phyloP scores from a whole-genome alignment of 495 filamentous ascomycete genomes.

The Penicillium ucsense region DNA sequence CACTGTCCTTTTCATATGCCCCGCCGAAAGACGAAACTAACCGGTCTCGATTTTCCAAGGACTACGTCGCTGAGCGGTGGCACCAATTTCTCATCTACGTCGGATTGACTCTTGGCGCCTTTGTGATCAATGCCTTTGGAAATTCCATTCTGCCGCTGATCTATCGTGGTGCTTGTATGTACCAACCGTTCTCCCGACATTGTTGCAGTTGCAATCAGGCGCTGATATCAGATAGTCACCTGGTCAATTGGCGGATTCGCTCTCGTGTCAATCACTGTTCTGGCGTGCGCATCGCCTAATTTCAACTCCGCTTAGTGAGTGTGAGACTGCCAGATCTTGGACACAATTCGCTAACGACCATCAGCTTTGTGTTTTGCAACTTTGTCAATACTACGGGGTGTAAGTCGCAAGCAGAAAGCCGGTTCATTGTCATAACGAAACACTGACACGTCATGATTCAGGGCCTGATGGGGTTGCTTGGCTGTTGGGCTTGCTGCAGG shows the following conservation, averaged over 20 bases:
- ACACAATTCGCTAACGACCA: constrained; percentile 30
- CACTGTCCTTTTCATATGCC: no score
- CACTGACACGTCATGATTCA: neutral
- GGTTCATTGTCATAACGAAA: constrained; percentile 2
- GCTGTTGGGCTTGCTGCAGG: constrained; percentile 50
- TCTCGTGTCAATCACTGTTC: constrained; percentile 54
- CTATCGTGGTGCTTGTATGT: constrained; percentile 36
- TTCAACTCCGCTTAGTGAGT: constrained; percentile 50
- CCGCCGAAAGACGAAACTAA: no score
- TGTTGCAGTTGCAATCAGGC: neutral
- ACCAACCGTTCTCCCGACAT: neutral
- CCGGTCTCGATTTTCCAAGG: neutral
- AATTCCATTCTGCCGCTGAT: constrained; percentile 56
- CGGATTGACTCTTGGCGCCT: constrained; percentile 47
- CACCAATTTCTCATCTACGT: constrained; percentile 67
- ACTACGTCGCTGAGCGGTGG: constrained; percentile 48
- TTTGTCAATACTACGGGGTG: constrained; percentile 50
- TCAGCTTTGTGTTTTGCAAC: constrained; percentile 46
- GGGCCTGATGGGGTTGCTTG: constrained; percentile 52
- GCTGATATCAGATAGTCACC: constrained; percentile 27
- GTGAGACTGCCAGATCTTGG: constrained; percentile 17
- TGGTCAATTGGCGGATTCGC: constrained; percentile 58
- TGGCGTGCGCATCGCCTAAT: constrained; percentile 49
- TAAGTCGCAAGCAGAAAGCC: constrained; percentile 1
- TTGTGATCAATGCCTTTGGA: constrained; percentile 56